Percentiles rank a stretch among this genome's conserved stretches.
Evolutionary conservation across 169 alveolate species (phyloP).

Genomic region (Cryptosporidium canis): DNA sequence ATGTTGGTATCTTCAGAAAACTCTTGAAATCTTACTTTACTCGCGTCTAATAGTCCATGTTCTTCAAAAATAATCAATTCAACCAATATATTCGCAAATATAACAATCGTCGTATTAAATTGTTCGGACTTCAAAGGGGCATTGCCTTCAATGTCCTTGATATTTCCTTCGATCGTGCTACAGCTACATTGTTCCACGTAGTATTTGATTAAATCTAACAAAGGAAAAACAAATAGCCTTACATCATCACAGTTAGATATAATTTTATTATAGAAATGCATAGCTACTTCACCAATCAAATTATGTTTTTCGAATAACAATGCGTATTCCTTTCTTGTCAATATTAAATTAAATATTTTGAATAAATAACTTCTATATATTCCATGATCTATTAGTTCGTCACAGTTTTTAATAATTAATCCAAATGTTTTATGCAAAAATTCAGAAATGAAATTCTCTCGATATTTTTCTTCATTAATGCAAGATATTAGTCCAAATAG

Average conservation of each 20-base stretch:
- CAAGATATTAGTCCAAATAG: neutral
- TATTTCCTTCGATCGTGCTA: neutral
- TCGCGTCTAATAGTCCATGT: conserved; percentile 37
- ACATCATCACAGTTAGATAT: neutral
- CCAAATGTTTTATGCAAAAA: neutral
- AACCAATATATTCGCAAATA: conserved; percentile 7
- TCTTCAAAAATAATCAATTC: conserved; percentile 45
- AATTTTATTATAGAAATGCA: neutral
- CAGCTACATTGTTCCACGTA: neutral
- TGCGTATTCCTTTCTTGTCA: conserved; percentile 1
- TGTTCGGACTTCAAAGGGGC: neutral
- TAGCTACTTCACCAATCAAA: neutral
- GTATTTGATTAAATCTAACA: neutral
- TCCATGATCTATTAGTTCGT: conserved; percentile 24
- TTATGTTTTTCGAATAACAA: neutral
- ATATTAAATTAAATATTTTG: conserved; percentile 18
- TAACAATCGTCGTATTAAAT: neutral
- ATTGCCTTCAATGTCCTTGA: neutral
- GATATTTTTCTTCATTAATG: neutral
- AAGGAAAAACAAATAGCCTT: conserved; percentile 50
- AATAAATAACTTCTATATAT: conserved; percentile 11
- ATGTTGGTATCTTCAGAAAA: neutral
- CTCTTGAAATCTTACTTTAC: conserved; percentile 24
- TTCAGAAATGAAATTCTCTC: neutral
- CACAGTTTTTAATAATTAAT: conserved; percentile 1